These are phyloP conservation scores for Pseudogymnoascus sp. DNA, from an alignment of 2,329 filamentous ascomycete species.

Conservation along the genomic window DNA sequence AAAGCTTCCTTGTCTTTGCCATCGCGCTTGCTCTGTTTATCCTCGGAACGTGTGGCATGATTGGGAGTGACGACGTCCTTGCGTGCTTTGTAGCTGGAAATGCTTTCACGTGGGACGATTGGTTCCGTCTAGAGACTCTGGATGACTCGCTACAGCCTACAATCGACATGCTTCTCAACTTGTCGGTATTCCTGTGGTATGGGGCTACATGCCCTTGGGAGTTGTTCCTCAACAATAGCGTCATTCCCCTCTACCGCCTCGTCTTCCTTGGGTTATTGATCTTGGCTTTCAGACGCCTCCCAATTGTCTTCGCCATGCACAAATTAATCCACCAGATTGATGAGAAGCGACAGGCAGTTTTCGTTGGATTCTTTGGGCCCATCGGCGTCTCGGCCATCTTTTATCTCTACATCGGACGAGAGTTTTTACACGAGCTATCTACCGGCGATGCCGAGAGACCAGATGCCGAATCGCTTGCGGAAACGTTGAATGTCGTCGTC, in stretches of 20 bases:
- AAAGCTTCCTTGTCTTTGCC: slow-evolving; percentile 36
- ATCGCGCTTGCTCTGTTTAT: slow-evolving; percentile 77
- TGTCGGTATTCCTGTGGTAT: slow-evolving; percentile 81
- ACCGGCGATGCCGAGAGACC: slow-evolving; percentile 51
- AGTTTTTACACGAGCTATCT: slow-evolving; percentile 60
- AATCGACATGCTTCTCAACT: slow-evolving; percentile 84
- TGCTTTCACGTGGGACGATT: slow-evolving; percentile 81
- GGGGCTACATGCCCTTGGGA: slow-evolving; percentile 75
- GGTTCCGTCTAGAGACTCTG: slow-evolving; percentile 76
- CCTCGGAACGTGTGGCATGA: slow-evolving; percentile 72
- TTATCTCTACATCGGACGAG: slow-evolving; percentile 72
- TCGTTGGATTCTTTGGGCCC: slow-evolving; percentile 88
- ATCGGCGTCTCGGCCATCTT: slow-evolving; percentile 88
- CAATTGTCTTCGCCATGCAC: slow-evolving; percentile 65
- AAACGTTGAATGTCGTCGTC: slow-evolving; percentile 62
- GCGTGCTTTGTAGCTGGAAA: slow-evolving; percentile 89
- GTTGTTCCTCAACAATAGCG: slow-evolving; percentile 52
- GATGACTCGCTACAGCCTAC: slow-evolving; percentile 85
- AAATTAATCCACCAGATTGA: slow-evolving; percentile 73
- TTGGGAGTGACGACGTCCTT: slow-evolving; percentile 79
- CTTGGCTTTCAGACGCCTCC: slow-evolving; percentile 55
- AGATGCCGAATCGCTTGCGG: slow-evolving; percentile 57
- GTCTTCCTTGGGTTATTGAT: slow-evolving; percentile 64
- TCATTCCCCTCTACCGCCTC: slow-evolving; percentile 65
- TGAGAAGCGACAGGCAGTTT: slow-evolving; percentile 63